These are phyloP conservation scores for Trematosphaeria pertusa DNA, from an alignment of 2,329 filamentous ascomycete species.

Conservation along the genomic window DNA sequence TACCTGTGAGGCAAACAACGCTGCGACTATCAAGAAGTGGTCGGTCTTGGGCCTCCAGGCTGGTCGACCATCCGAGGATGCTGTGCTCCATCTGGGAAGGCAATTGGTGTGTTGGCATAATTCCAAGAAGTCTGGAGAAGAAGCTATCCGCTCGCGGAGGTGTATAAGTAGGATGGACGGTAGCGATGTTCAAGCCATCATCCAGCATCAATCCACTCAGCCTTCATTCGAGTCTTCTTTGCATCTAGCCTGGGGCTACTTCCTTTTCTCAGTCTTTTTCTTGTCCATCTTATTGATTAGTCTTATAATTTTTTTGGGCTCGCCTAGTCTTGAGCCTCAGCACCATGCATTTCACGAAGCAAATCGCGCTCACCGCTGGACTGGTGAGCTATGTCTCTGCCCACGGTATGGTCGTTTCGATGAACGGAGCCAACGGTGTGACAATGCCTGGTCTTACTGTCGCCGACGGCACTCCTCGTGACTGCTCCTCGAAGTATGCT, in stretches of 20 bases:
- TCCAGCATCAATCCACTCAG: slow-evolving; percentile 10
- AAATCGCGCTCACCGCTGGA: slow-evolving; percentile 30
- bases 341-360: slow-evolving; percentile 38
- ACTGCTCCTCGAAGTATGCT: slow-evolving; percentile 61
- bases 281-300: slow-evolving; percentile 4
- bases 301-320: neutral
- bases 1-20: slow-evolving; percentile 13
- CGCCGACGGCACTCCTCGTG: slow-evolving; percentile 70
- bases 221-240: slow-evolving; percentile 1
- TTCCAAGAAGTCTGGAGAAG: slow-evolving; percentile 1
- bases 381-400: slow-evolving; percentile 56
- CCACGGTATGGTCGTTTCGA: slow-evolving; percentile 64
- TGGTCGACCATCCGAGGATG: slow-evolving; percentile 4
- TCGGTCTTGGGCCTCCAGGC: neutral
- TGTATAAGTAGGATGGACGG: slow-evolving; percentile 5
- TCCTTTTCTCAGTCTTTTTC: slow-evolving; percentile 1
- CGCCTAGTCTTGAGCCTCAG: neutral
- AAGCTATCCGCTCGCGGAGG: slow-evolving; percentile 2
- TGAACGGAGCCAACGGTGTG: slow-evolving; percentile 67
- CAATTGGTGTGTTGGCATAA: slow-evolving; percentile 6
- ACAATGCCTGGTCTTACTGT: slow-evolving; percentile 68
- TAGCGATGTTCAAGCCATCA: slow-evolving; percentile 2
- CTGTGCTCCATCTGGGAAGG: neutral
- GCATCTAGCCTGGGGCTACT: slow-evolving; percentile 8
- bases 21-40: slow-evolving; percentile 1